A percentile compares a stretch with the other conserved stretches of the same genome.
Conservation (phyloP, 164 flowering plant genomes). For the Dillenia turbinata region DNA sequence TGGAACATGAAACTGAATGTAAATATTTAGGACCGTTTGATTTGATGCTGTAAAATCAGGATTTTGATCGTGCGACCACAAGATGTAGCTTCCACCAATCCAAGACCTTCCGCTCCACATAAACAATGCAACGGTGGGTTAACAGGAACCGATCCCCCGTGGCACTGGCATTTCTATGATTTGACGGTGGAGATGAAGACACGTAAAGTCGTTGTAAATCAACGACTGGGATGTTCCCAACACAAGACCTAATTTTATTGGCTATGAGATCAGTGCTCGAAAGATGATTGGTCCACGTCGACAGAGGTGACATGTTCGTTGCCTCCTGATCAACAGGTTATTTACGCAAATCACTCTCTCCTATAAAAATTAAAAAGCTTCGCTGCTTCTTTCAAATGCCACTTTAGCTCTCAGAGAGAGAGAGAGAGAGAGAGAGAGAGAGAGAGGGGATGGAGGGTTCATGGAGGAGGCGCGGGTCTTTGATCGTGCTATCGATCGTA, state of each 20-base stretch:
- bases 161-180: background rate
- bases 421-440: constrained; percentile 1
- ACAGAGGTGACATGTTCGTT: constrained; percentile 30
- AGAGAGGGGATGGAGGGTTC: constrained; percentile 35
- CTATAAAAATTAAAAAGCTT: background rate
- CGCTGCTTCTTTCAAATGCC: constrained; percentile 2
- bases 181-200: background rate
- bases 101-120: too few relatives aligned
- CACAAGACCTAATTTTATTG: constrained; percentile 25
- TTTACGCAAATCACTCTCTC: too few relatives aligned
- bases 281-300: constrained; percentile 62
- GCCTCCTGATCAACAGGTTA: too few relatives aligned
- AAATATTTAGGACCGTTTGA: too few relatives aligned
- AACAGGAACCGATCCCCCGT: too few relatives aligned
- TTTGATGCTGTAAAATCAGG: too few relatives aligned
- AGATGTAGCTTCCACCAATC: too few relatives aligned
- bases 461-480: constrained; percentile 37
- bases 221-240: constrained; percentile 29
- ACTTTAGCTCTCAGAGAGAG: background rate
- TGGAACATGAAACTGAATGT: too few relatives aligned
- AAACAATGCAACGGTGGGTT: too few relatives aligned
- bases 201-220: constrained; percentile 5
- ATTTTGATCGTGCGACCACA: too few relatives aligned
- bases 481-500: constrained; percentile 36
- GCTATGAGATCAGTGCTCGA: constrained; percentile 1